These are phyloP conservation scores for Isoetes taiwanensis DNA, from an alignment of 75 land plant species.

Conservation along the genomic window DNA sequence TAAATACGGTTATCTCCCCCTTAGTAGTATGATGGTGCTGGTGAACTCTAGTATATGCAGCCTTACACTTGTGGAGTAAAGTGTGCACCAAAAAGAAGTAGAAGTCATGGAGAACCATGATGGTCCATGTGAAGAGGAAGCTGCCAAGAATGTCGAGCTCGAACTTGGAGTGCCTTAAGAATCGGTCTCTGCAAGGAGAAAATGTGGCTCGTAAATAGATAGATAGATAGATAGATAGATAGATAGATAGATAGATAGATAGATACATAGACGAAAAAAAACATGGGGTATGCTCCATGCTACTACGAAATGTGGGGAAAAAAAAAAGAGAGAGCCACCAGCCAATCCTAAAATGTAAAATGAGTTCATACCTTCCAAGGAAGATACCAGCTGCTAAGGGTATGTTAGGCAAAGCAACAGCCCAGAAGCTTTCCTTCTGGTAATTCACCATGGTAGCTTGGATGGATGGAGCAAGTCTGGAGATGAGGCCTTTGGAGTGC, in stretches of 20 bases:
- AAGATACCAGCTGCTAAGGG: slow-evolving; percentile 11
- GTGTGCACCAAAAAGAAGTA: slow-evolving; percentile 29
- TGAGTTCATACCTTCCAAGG: slow-evolving; percentile 11
- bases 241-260: too few species aligned
- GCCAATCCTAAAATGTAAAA: too few species aligned
- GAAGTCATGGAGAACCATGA: slow-evolving; percentile 30
- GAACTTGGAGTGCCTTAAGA: too few species aligned
- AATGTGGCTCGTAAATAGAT: too few species aligned
- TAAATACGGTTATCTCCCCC: slow-evolving; percentile 25
- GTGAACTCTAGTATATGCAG: slow-evolving; percentile 16
- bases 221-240: too few species aligned
- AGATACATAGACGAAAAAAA: too few species aligned
- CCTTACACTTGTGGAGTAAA: slow-evolving; percentile 14
- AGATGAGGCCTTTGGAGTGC: slow-evolving; percentile 9
- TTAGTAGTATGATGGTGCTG: slow-evolving; percentile 22
- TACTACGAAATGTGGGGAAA: too few species aligned
- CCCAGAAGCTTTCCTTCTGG: slow-evolving; percentile 20
- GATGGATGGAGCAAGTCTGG: slow-evolving; percentile 19
- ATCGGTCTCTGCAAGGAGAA: too few species aligned
- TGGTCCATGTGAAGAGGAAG: slow-evolving; percentile 16
- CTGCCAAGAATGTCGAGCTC: too few species aligned
- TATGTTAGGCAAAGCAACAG: slow-evolving; percentile 13
- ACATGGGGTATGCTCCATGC: too few species aligned
- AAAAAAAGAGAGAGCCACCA: too few species aligned
- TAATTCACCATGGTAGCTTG: slow-evolving; percentile 7